Evolutionary conservation across 441 rosid genomes (phyloP), one percentile per base, ranked within the genome.

Genomic region (Populus hybrid): DNA sequence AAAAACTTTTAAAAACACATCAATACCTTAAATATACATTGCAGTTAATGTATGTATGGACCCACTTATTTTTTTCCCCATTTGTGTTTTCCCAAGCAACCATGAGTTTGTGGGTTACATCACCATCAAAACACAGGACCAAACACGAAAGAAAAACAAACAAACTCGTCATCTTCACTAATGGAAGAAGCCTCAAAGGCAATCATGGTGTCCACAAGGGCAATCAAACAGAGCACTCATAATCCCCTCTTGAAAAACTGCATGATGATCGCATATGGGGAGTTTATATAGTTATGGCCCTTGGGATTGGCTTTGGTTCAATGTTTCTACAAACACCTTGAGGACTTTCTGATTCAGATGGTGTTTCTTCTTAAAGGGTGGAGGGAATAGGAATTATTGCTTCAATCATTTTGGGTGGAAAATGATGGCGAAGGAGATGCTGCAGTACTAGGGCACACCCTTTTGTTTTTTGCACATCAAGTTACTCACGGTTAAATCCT

Each of bases 321-420:
- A 12, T 18, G 61, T 16, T 63, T 59, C 10, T 38, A 4, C 32
- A 24, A 24, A 42, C 23, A 23, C 26, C 32, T 21, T 38, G 28
- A 26, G 24, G 42, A n/a, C 38, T 67, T 23, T 30, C 78, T 23
- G 32, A 16, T 46, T 63, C 63, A 65, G 36, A 40, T 66, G 42
- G 18, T 40, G n/a, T 26, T 74, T 57, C 8, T 10, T 73, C 32
- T 9, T 36, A 38, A 38, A 9, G 61, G 36, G 14, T 11, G 69
- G 69, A 78, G 84, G 76, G 78, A 23, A 50, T 14, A 18, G 40
- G 69, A 78, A 86, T 81, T 78, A 83, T 82, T 83, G 78, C 84
- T 38, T 73, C 24, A 84, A 86, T 89, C 85, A 87, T 89, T 83
- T 65, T 74, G 67, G 35, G 46, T 80, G 84, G 87, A 85, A 84